A percentile compares a stretch with the other conserved stretches of the same genome.
Conservation (phyloP, 805 yeast species). For the Soucietia sequanensis region DNA sequence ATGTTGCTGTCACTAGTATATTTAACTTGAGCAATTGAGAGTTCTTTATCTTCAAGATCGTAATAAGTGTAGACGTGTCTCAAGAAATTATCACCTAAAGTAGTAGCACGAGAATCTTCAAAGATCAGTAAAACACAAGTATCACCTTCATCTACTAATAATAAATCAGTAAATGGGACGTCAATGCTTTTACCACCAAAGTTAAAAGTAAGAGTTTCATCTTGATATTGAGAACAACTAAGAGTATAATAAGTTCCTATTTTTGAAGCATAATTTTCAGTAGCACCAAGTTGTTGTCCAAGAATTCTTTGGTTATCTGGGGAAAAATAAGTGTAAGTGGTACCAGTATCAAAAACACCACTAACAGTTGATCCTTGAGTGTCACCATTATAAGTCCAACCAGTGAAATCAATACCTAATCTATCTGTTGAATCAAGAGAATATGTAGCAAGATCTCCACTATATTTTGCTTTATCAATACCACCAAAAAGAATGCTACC, state of each 20-base stretch:
- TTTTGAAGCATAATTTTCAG: background rate
- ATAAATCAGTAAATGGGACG: constrained; percentile 16
- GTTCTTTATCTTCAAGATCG: constrained; percentile 12
- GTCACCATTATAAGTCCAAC: constrained; percentile 1
- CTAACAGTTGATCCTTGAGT: constrained; percentile 4
- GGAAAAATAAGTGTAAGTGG: constrained; percentile 17
- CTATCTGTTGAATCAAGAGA: background rate
- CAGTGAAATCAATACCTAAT: constrained; percentile 1
- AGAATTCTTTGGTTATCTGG: constrained; percentile 7
- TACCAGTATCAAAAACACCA: constrained; percentile 17
- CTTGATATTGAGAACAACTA: too few species aligned
- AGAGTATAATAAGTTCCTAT: background rate
- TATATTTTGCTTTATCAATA: constrained; percentile 23
- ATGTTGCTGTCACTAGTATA: constrained; percentile 3
- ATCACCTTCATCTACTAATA: constrained; percentile 50
- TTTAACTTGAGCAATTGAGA: constrained; percentile 14
- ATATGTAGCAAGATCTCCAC: constrained; percentile 19
- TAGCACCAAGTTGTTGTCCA: constrained; percentile 11
- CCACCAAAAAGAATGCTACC: constrained; percentile 31
- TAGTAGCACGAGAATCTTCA: background rate
- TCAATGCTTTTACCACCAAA: constrained; percentile 15
- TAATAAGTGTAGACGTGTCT: constrained; percentile 14
- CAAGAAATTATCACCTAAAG: constrained; percentile 15
- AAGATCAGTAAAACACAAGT: constrained; percentile 28
- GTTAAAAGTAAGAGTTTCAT: too few species aligned